Evolutionary conservation across 2,329 filamentous ascomycete species (phyloP).

Genomic region (Colletotrichum navitas): DNA sequence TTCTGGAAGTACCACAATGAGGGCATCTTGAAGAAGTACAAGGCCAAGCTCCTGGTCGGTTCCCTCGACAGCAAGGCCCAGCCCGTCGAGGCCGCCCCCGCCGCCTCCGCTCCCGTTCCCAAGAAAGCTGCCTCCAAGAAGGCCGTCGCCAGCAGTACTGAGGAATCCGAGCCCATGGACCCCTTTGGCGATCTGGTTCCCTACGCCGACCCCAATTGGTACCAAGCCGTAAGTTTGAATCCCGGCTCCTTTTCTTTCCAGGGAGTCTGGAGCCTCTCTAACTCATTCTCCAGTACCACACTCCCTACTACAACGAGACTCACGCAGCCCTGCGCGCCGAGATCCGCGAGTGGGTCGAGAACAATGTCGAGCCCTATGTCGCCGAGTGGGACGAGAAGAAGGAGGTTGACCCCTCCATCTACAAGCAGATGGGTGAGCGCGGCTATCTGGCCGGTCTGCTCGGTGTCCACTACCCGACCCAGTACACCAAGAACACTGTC

Average conservation of each 20-base stretch:
- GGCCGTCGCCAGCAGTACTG: conserved; percentile 54
- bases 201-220: conserved; percentile 94
- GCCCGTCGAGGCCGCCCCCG: conserved; percentile 64
- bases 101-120: conserved; percentile 60
- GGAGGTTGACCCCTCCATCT: conserved; percentile 87
- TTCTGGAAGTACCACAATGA: conserved; percentile 88
- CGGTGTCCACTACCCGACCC: conserved; percentile 82
- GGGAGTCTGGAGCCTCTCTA: not conserved
- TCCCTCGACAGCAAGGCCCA: conserved; percentile 90
- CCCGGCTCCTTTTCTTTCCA: accelerated
- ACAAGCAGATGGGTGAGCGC: conserved; percentile 93
- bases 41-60: conserved; percentile 80
- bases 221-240: conserved; percentile 79
- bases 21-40: conserved; percentile 88
- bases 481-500: conserved; percentile 79
- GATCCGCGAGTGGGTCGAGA: conserved; percentile 91
- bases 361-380: conserved; percentile 89
- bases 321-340: conserved; percentile 93
- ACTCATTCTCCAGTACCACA: conserved; percentile 77
- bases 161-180: conserved; percentile 81
- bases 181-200: conserved; percentile 88
- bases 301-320: conserved; percentile 94
- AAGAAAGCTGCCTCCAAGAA: conserved; percentile 53
- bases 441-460: conserved; percentile 95
- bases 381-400: conserved; percentile 98